These are phyloP conservation scores for Plectosphaerella plurivora DNA, from an alignment of 2,329 filamentous ascomycete species.

Conservation along the genomic window DNA sequence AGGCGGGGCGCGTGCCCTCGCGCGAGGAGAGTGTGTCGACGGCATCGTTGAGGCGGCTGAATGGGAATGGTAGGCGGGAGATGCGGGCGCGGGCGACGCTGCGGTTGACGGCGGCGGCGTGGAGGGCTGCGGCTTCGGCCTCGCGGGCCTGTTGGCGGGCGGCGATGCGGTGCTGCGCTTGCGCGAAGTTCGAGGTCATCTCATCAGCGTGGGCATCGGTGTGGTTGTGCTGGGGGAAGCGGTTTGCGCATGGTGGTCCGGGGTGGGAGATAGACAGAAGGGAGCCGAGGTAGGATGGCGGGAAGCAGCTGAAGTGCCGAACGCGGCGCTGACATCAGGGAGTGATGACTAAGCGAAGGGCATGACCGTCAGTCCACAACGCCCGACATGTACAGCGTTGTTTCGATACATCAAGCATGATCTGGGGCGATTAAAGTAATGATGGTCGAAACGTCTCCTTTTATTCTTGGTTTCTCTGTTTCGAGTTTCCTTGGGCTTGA, in stretches of 20 bases:
- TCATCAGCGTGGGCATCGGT: constrained; percentile 32
- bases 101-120: constrained; percentile 37
- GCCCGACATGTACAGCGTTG: no score
- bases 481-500: no score
- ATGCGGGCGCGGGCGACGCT: constrained; percentile 50
- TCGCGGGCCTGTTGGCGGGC: constrained; percentile 76
- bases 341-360: no score
- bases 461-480: no score
- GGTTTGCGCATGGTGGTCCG: neutral
- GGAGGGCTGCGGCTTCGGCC: constrained; percentile 54
- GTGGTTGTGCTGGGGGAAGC: constrained; percentile 1
- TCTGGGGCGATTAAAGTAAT: no score
- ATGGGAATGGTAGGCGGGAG: constrained; percentile 55
- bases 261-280: neutral
- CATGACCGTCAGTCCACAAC: no score
- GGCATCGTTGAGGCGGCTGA: constrained; percentile 53
- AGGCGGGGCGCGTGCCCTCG: constrained; percentile 77
- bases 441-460: no score
- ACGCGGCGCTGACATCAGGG: no score
- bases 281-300: neutral
- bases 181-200: constrained; percentile 69
- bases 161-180: constrained; percentile 82
- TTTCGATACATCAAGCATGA: no score
- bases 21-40: constrained; percentile 72
- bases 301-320: constrained; percentile 3